Evolutionary conservation across 805 yeast genomes (phyloP).

Genomic region (Grigorovia humatica): DNA sequence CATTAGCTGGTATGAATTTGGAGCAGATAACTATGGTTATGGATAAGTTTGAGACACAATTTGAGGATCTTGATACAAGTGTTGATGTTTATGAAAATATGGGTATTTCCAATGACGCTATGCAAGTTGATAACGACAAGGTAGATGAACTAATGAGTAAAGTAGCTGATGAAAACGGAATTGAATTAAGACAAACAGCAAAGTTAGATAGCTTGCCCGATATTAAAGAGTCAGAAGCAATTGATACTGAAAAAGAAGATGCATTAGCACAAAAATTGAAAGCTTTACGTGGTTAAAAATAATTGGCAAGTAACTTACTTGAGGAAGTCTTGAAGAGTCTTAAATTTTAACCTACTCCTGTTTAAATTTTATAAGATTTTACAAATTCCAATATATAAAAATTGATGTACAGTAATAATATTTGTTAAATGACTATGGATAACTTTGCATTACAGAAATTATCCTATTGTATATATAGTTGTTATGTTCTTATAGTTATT

Average conservation of each 20-base stretch:
- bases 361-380: background rate
- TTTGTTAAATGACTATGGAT: background rate
- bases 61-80: slow-evolving; percentile 90
- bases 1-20: slow-evolving; percentile 89
- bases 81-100: slow-evolving; percentile 89
- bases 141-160: slow-evolving; percentile 84
- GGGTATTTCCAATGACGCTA: slow-evolving; percentile 78
- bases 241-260: slow-evolving; percentile 72
- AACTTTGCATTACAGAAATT: background rate
- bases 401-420: slow-evolving; percentile 3
- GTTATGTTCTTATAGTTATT: slow-evolving; percentile 1
- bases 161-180: slow-evolving; percentile 95
- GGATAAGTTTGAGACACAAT: slow-evolving; percentile 95
- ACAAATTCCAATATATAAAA: background rate
- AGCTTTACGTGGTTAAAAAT: slow-evolving; percentile 52
- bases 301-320: background rate
- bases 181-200: slow-evolving; percentile 80
- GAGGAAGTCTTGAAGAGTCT: no score
- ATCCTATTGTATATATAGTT: background rate
- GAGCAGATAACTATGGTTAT: slow-evolving; percentile 87
- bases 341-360: no score
- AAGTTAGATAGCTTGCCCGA: slow-evolving; percentile 40
- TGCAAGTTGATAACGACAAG: slow-evolving; percentile 87
- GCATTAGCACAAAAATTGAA: slow-evolving; percentile 76
- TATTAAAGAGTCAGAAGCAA: slow-evolving; percentile 42